Evolutionary conservation across 2,329 filamentous ascomycete genomes (phyloP).

Genomic region (Aspergillus proliferans): DNA sequence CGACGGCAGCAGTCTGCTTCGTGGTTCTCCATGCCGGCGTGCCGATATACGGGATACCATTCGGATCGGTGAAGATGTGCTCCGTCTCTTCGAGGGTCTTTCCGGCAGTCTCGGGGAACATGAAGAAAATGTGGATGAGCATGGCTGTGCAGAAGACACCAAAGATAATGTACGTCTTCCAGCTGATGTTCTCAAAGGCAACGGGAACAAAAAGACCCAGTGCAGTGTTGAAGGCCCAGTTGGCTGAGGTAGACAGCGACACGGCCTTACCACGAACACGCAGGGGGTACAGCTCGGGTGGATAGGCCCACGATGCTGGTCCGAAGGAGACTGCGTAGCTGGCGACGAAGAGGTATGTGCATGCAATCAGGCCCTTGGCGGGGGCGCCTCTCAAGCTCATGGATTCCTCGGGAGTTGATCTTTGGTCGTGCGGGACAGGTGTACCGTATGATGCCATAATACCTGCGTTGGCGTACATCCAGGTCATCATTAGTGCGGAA

Average conservation of each 20-base stretch:
- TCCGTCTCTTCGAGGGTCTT: slow-evolving; percentile 72
- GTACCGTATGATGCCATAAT: slow-evolving; percentile 33
- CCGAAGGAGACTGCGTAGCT: slow-evolving; percentile 60
- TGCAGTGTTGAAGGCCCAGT: slow-evolving; percentile 53
- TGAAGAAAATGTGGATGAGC: slow-evolving; percentile 59
- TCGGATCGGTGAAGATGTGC: slow-evolving; percentile 54
- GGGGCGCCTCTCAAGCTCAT: slow-evolving; percentile 37
- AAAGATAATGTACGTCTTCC: slow-evolving; percentile 63
- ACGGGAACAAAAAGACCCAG: slow-evolving; percentile 45
- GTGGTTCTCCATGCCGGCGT: slow-evolving; percentile 37
- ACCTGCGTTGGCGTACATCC: slow-evolving; percentile 40
- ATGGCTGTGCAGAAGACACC: slow-evolving; percentile 61
- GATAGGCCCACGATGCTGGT: slow-evolving; percentile 52
- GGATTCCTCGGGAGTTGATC: slow-evolving; percentile 27
- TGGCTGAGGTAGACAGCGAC: slow-evolving; percentile 51
- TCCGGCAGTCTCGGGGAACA: slow-evolving; percentile 62
- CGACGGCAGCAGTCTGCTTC: slow-evolving; percentile 9
- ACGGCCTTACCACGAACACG: slow-evolving; percentile 57
- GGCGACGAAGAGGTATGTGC: slow-evolving; percentile 58
- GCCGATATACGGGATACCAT: slow-evolving; percentile 20
- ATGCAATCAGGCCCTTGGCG: slow-evolving; percentile 61
- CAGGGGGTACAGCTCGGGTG: slow-evolving; percentile 46
- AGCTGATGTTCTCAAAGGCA: slow-evolving; percentile 46
- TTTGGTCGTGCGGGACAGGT: slow-evolving; percentile 32
- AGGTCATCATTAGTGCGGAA: slow-evolving; percentile 55